Percentiles rank a stretch among this genome's conserved stretches.
Evolutionary conservation across 371 early-diverging fungal species (phyloP).

Genomic region (Mortierella sp.): DNA sequence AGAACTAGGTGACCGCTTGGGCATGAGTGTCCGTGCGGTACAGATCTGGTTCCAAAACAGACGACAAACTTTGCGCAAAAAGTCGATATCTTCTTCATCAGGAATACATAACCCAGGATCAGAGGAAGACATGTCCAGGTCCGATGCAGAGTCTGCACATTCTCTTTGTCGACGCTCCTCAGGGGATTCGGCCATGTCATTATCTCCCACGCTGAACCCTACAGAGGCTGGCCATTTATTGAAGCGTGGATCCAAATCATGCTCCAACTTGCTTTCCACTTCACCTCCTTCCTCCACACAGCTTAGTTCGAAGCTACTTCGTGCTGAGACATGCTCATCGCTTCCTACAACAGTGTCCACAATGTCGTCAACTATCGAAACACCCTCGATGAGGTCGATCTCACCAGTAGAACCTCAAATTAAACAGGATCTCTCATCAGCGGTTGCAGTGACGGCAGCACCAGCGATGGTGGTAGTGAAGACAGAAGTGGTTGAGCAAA

Average conservation of each 20-base stretch:
- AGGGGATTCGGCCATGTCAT: conserved; percentile 28
- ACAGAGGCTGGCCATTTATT: not conserved
- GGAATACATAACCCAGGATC: conserved; percentile 18
- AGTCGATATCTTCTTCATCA: conserved; percentile 30
- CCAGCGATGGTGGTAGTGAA: conserved; percentile 4
- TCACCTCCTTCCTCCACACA: conserved; percentile 4
- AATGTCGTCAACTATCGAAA: not conserved
- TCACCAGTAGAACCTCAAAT: not conserved
- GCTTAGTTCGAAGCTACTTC: conserved; percentile 8
- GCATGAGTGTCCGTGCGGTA: conserved; percentile 88
- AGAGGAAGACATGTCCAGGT: conserved; percentile 32
- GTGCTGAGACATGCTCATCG: conserved; percentile 30
- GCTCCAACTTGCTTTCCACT: conserved; percentile 19
- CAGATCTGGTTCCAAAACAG: conserved; percentile 99
- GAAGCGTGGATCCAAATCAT: conserved; percentile 24
- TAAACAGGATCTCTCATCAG: not conserved
- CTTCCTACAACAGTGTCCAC: conserved; percentile 11
- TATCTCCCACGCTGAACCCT: conserved; percentile 15
- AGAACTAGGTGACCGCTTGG: conserved; percentile 77
- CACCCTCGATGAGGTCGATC: not conserved
- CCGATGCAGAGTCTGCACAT: conserved; percentile 17
- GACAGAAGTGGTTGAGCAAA: conserved; percentile 15
- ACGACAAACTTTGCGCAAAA: conserved; percentile 61
- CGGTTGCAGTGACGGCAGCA: not conserved
- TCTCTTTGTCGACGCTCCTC: conserved; percentile 20